phyloP scores from a whole-genome alignment of 2,329 filamentous ascomycete genomes.

The Ophiosphaerella narmari region DNA sequence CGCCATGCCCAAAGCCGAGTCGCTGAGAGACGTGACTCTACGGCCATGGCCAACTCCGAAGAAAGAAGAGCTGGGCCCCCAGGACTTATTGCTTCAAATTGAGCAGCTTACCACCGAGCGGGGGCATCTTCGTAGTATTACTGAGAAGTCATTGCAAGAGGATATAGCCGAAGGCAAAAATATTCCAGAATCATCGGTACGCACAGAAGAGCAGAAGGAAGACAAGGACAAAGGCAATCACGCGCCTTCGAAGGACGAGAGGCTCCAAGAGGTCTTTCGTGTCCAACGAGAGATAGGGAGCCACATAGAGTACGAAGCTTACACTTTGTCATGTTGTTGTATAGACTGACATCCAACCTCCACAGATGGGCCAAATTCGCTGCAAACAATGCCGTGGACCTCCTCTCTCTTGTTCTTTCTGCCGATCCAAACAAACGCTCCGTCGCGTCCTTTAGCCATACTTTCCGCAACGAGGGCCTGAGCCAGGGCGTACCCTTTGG shows the following conservation, averaged over 20 bases:
- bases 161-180: constrained; percentile 62
- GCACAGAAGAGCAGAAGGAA: constrained; percentile 49
- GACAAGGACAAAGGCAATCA: constrained; percentile 33
- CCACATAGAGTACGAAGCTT: constrained; percentile 52
- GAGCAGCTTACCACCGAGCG: constrained; percentile 77
- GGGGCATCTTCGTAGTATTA: constrained; percentile 80
- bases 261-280: constrained; percentile 46
- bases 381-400: constrained; percentile 39
- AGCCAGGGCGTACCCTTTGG: constrained; percentile 44
- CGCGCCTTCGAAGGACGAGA: constrained; percentile 39
- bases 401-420: constrained; percentile 39
- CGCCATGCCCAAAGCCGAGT: constrained; percentile 30
- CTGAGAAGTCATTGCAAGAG: constrained; percentile 71
- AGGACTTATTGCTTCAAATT: constrained; percentile 70
- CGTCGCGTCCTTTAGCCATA: constrained; percentile 32
- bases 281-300: constrained; percentile 48
- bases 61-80: constrained; percentile 57
- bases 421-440: constrained; percentile 33
- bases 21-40: constrained; percentile 59
- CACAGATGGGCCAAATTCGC: constrained; percentile 36
- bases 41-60: constrained; percentile 63
- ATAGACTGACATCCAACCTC: constrained; percentile 20
- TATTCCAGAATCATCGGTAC: constrained; percentile 47
- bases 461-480: constrained; percentile 29
- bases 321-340: constrained; percentile 46